Conservation (phyloP, 1,284 basidiomycete species). For the Ceratobasidium sp. region DNA sequence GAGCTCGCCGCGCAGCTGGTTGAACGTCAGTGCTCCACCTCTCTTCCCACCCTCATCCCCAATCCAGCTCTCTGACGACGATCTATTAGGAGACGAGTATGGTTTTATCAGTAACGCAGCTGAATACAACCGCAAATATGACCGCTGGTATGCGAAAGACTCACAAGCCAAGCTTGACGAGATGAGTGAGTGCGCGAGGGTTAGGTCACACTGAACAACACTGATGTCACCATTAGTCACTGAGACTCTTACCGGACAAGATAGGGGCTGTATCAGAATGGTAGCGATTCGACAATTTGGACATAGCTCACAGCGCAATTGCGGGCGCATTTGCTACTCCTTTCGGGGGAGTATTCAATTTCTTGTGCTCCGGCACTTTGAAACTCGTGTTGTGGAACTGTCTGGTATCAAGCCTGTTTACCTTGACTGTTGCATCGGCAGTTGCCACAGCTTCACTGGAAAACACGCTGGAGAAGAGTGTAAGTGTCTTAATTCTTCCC, state of each 20-base stretch:
- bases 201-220: background rate
- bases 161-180: background rate
- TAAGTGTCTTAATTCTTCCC: too few species aligned
- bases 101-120: background rate
- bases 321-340: constrained; percentile 27
- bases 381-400: constrained; percentile 30
- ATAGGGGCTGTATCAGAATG: constrained; percentile 27
- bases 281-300: constrained; percentile 42
- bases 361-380: constrained; percentile 2
- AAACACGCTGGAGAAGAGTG: constrained; percentile 9
- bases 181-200: background rate
- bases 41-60: background rate
- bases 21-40: background rate
- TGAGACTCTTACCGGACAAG: constrained; percentile 12
- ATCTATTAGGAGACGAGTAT: background rate
- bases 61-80: background rate
- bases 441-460: constrained; percentile 47
- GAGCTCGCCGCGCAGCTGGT: background rate
- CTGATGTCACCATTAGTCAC: background rate
- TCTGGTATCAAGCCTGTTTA: constrained; percentile 30
- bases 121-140: constrained; percentile 24
- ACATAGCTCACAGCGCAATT: constrained; percentile 20
- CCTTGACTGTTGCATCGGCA: constrained; percentile 49
- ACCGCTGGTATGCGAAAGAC: constrained; percentile 31
- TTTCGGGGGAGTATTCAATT: constrained; percentile 8